Base-by-base conservation (phyloP, 31 red algal genomes). In the Pterothamnion heteromorphum region DNA sequence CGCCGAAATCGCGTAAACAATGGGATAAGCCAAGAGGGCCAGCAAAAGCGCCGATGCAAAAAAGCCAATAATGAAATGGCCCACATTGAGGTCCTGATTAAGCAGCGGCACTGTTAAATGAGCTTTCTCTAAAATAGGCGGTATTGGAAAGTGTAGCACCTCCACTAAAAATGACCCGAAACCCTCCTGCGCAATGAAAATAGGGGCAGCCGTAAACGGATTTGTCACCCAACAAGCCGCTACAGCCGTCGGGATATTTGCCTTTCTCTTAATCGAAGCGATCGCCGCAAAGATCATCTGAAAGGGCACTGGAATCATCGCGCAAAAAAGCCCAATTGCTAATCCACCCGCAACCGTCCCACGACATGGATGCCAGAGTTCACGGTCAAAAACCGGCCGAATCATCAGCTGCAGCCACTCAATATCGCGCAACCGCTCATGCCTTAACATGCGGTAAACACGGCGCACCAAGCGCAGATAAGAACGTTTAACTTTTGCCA, bases 191-290 rank as follows among this genome's bases (percentile, higher is more conserved):
- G 31, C 21, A 21, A 82, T 18, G n/a, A 82, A 27, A 5, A 82
- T 18, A 21, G 26, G 26, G 20, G 31, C 24, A 9, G 21, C n/a
- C 9, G 78, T 82, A 27, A 82, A 27, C 9, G 78, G 78, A 28
- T 82, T 82, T 27, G n/a, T 82, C 31, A 82, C 24, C 78, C 78
- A 82, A 27, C 78, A 82, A 27, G 78, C 78, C 5, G 78, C 78
- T 9, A 82, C 5, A 27, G 78, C 78, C n/a, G 31, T 82, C 9
- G 78, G 78, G 9, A 82, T 82, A 28, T 82, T 82, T 27, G 20
- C 78, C 5, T 27, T 18, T 21, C 5, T 5, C 26, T 27, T 82
- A 27, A 82, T 27, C 9, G n/a, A 82, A 5, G 20, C 9, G 5
- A 82, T 82, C 5, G 78, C 78, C 5, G 78, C 78, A 14, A 82